Percentiles rank a stretch among this genome's conserved stretches.
Evolutionary conservation across 2,329 filamentous ascomycete genomes (phyloP).

Genomic region (Ophiocordyceps camponoti-rufipedis): DNA sequence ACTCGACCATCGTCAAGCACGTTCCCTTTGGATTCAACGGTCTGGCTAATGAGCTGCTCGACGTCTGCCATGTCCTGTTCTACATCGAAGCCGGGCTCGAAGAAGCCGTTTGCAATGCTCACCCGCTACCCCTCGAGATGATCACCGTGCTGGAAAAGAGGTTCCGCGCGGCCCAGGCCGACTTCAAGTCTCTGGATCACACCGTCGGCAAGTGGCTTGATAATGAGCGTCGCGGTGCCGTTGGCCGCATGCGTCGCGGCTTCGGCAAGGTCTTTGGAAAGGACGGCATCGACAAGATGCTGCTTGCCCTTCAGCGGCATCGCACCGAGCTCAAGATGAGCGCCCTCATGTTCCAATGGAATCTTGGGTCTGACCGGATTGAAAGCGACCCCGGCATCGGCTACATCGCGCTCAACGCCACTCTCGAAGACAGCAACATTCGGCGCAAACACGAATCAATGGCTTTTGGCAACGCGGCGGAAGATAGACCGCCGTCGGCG

Average conservation of each 20-base stretch:
- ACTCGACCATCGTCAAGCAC: conserved; percentile 36
- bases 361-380: conserved; percentile 36
- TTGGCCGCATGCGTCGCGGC: conserved; percentile 40
- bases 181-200: conserved; percentile 45
- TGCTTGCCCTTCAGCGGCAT: conserved; percentile 34
- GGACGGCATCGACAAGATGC: conserved; percentile 42
- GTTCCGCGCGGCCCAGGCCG: conserved; percentile 39
- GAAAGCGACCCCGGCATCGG: conserved; percentile 46
- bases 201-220: conserved; percentile 43
- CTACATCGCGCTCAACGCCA: conserved; percentile 47
- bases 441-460: conserved; percentile 4
- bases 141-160: conserved; percentile 45
- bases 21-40: conserved; percentile 36
- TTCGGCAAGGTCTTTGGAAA: conserved; percentile 47
- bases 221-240: conserved; percentile 39
- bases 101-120: conserved; percentile 29
- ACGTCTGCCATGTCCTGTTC: conserved; percentile 47
- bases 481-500: conserved; percentile 1
- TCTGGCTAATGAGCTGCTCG: conserved; percentile 47
- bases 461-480: not conserved
- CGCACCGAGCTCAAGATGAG: conserved; percentile 46
- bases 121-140: conserved; percentile 40
- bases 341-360: conserved; percentile 47
- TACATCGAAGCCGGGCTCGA: conserved; percentile 48
- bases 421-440: conserved; percentile 28